phyloP scores from a whole-genome alignment of 2,329 filamentous ascomycete genomes.

The Hymenoscyphus scutula region DNA sequence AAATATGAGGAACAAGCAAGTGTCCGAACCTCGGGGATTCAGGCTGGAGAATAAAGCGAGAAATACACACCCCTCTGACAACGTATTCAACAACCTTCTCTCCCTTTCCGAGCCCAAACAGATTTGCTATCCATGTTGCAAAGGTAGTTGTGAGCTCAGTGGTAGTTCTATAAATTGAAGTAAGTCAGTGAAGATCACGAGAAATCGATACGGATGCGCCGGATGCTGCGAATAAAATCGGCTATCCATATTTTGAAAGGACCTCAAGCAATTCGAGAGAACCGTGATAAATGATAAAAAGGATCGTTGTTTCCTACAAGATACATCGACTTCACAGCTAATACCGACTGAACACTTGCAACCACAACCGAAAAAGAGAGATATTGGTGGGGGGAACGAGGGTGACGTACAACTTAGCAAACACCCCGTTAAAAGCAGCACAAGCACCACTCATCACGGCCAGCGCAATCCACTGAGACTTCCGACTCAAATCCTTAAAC shows the following conservation, averaged over 20 bases:
- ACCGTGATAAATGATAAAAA: no score
- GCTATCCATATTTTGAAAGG: neutral
- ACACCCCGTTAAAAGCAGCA: conserved; percentile 70
- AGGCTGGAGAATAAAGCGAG: neutral
- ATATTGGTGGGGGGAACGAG: neutral
- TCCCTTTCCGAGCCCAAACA: conserved; percentile 44
- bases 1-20: neutral
- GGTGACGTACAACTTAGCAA: conserved; percentile 71
- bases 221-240: neutral
- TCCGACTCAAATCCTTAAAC: conserved; percentile 37
- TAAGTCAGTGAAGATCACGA: conserved; percentile 6
- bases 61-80: conserved; percentile 47
- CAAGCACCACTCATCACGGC: conserved; percentile 73
- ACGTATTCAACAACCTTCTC: conserved; percentile 49
- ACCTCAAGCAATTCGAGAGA: neutral
- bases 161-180: conserved; percentile 44
- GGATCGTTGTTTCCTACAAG: no score
- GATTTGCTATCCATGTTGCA: conserved; percentile 45
- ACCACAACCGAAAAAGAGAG: no score
- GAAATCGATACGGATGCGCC: conserved; percentile 1
- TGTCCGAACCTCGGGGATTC: neutral
- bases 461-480: conserved; percentile 61
- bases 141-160: conserved; percentile 54
- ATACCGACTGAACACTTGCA: neutral
- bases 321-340: neutral